Evolutionary conservation across 2,329 filamentous ascomycete genomes (phyloP).

Genomic region (Aureobasidium sp.): DNA sequence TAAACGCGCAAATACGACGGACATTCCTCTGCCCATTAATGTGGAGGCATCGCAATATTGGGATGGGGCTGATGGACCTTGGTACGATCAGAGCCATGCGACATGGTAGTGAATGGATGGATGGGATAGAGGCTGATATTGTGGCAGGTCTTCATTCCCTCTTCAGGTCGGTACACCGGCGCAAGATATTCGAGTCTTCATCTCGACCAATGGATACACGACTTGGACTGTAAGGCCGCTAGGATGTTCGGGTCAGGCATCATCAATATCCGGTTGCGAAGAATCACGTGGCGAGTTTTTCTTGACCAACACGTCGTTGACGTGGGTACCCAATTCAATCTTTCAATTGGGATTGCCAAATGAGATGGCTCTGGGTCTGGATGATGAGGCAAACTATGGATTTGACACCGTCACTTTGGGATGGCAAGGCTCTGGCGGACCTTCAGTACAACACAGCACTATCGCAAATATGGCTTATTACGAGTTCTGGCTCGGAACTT

Average conservation of each 20-base stretch:
- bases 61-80: conserved; percentile 28
- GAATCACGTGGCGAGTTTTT: conserved; percentile 36
- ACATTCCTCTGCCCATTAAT: conserved; percentile 27
- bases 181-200: conserved; percentile 29
- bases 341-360: conserved; percentile 51
- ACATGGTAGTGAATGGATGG: background rate
- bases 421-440: conserved; percentile 29
- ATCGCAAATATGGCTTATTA: conserved; percentile 20
- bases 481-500: conserved; percentile 29
- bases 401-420: conserved; percentile 31
- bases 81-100: conserved; percentile 17
- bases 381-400: conserved; percentile 25
- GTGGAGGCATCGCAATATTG: conserved; percentile 32
- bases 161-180: conserved; percentile 28
- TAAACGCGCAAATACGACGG: conserved; percentile 15
- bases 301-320: conserved; percentile 46
- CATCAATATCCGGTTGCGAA: conserved; percentile 25
- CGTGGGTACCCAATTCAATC: conserved; percentile 54
- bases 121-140: conserved; percentile 21
- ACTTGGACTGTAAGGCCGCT: conserved; percentile 25
- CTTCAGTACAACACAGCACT: conserved; percentile 25
- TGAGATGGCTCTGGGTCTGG: conserved; percentile 46
- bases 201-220: conserved; percentile 28
- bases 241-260: conserved; percentile 20
- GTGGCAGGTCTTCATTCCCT: conserved; percentile 32